Evolutionary conservation across 78 protist species (phyloP).

Genomic region (Speleostelium caveatum): DNA sequence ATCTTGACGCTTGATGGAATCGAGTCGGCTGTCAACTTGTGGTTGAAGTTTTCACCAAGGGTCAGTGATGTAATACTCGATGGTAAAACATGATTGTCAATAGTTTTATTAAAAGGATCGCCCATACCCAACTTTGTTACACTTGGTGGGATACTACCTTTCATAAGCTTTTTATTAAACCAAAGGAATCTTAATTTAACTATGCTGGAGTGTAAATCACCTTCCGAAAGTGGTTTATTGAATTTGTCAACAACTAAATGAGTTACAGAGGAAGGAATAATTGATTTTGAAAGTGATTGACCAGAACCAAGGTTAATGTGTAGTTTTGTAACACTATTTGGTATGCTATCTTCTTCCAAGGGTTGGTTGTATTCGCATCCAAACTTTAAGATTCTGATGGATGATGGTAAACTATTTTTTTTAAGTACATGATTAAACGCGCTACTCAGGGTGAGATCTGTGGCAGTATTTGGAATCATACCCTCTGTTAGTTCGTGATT

Average conservation of each 20-base stretch:
- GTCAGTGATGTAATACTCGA: not conserved
- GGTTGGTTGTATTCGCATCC: no score
- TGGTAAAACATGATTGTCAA: not conserved
- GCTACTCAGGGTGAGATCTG: not conserved
- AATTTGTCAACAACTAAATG: not conserved
- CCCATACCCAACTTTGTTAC: no score
- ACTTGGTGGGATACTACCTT: not conserved
- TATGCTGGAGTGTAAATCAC: not conserved
- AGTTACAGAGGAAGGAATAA: constrained; percentile 25
- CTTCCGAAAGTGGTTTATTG: not conserved
- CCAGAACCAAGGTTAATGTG: not conserved
- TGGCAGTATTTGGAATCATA: not conserved
- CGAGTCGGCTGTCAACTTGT: not conserved
- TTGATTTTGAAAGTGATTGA: constrained; percentile 1
- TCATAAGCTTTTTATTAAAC: not conserved
- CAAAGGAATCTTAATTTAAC: not conserved
- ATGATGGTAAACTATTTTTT: not conserved
- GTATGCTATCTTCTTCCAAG: no score
- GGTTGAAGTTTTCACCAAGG: not conserved
- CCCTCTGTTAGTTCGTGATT: not conserved
- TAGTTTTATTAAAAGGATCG: not conserved
- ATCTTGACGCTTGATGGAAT: constrained; percentile 4
- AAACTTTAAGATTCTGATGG: not conserved
- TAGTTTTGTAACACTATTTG: not conserved
- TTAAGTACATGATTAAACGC: not conserved